These are phyloP conservation scores for Diaporthe sp. DNA, from an alignment of 2,329 filamentous ascomycete genomes.

Conservation along the genomic window DNA sequence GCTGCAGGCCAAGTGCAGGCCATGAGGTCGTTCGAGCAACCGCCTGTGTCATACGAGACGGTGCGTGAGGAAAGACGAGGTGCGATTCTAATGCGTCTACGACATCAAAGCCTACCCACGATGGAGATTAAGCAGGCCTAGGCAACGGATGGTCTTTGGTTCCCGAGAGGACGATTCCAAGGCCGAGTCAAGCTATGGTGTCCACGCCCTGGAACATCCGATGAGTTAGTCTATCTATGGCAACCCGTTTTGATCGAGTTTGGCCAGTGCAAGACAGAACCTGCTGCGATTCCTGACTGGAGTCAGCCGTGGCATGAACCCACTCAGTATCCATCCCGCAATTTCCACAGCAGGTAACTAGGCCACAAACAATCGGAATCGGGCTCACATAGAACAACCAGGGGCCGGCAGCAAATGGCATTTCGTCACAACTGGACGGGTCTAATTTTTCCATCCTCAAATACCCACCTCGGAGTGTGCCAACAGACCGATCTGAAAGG, in stretches of 20 bases:
- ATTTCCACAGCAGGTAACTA: neutral
- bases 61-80: neutral
- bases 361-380: neutral
- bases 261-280: neutral
- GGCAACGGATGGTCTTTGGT: neutral
- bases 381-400: neutral
- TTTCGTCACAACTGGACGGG: neutral
- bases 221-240: neutral
- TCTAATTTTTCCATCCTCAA: neutral
- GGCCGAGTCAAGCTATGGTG: neutral
- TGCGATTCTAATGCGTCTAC: neutral
- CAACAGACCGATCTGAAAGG: neutral
- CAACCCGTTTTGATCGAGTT: neutral
- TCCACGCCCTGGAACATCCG: neutral
- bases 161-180: neutral
- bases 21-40: neutral
- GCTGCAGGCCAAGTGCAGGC: too few species aligned
- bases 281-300: neutral
- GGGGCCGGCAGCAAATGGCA: neutral
- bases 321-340: neutral
- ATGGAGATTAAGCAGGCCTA: neutral
- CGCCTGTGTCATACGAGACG: neutral
- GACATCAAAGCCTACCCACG: neutral
- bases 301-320: neutral
- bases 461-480: neutral